These are phyloP conservation scores for Trichoderma pleuroti DNA, from an alignment of 2,329 filamentous ascomycete species.

Conservation along the genomic window DNA sequence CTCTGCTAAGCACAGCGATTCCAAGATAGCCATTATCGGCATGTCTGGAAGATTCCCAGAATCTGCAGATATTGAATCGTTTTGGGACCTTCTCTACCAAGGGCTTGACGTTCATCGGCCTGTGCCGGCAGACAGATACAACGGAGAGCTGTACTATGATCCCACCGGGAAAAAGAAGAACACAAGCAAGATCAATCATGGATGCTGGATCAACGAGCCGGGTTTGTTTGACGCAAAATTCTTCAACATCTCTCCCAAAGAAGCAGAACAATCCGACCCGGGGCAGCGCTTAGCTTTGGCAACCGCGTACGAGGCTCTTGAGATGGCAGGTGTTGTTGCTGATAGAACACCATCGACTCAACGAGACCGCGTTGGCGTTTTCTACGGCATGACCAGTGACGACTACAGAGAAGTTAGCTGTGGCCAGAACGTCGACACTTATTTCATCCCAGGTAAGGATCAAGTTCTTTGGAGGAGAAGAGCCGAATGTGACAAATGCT, in stretches of 20 bases:
- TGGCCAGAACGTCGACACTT: slow-evolving; percentile 59
- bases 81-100: slow-evolving; percentile 65
- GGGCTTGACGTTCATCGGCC: slow-evolving; percentile 64
- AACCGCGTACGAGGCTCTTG: slow-evolving; percentile 75
- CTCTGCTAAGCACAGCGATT: slow-evolving; percentile 6
- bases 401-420: slow-evolving; percentile 78
- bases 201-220: slow-evolving; percentile 67
- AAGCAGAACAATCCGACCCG: slow-evolving; percentile 72
- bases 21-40: slow-evolving; percentile 79
- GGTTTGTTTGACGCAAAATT: slow-evolving; percentile 73
- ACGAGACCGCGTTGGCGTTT: slow-evolving; percentile 59
- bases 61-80: slow-evolving; percentile 36
- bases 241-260: slow-evolving; percentile 80
- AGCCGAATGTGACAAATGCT: not conserved
- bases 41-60: slow-evolving; percentile 45
- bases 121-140: slow-evolving; percentile 63
- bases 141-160: slow-evolving; percentile 64
- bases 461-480: not conserved
- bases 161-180: slow-evolving; percentile 65
- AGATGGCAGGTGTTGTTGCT: slow-evolving; percentile 40
- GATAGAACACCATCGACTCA: slow-evolving; percentile 47
- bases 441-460: slow-evolving; percentile 45
- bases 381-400: slow-evolving; percentile 73
- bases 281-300: slow-evolving; percentile 70
- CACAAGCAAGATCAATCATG: slow-evolving; percentile 66